Evolutionary conservation across 2,329 filamentous ascomycete species (phyloP).

Genomic region (Penicillium sp.): DNA sequence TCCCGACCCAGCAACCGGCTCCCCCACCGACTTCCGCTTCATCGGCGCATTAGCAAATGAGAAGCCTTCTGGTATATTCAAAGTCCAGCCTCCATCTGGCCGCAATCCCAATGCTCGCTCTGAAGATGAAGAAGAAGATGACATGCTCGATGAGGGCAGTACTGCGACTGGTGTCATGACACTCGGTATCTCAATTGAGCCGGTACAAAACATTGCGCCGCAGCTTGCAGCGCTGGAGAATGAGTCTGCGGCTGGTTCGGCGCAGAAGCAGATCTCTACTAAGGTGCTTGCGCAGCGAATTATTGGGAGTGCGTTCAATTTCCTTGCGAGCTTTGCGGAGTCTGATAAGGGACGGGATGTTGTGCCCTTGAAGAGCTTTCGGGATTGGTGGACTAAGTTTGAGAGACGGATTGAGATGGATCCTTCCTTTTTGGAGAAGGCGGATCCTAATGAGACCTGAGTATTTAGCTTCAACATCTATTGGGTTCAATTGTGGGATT

Average conservation of each 20-base stretch:
- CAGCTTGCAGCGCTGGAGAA: slow-evolving; percentile 62
- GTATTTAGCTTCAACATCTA: not conserved
- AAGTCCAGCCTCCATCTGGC: slow-evolving; percentile 51
- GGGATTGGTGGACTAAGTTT: slow-evolving; percentile 98
- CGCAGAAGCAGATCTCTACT: slow-evolving; percentile 57
- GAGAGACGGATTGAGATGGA: slow-evolving; percentile 82
- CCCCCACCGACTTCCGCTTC: slow-evolving; percentile 67
- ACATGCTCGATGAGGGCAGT: slow-evolving; percentile 51
- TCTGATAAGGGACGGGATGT: slow-evolving; percentile 71
- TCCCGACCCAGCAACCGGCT: slow-evolving; percentile 44
- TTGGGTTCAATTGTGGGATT: not conserved
- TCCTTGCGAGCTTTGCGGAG: slow-evolving; percentile 81
- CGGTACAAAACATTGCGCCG: slow-evolving; percentile 67
- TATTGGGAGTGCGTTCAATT: slow-evolving; percentile 97
- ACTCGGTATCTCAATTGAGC: slow-evolving; percentile 80
- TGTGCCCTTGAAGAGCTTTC: slow-evolving; percentile 90
- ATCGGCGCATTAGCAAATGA: slow-evolving; percentile 86
- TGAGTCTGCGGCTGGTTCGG: slow-evolving; percentile 28
- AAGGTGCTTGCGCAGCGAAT: slow-evolving; percentile 85
- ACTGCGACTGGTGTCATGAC: slow-evolving; percentile 56
- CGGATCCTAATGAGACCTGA: slow-evolving; percentile 45
- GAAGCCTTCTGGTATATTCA: slow-evolving; percentile 91
- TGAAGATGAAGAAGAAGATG: slow-evolving; percentile 39
- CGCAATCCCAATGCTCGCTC: slow-evolving; percentile 18
- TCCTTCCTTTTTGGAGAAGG: slow-evolving; percentile 82